Evolutionary conservation across 1,284 basidiomycete species (phyloP).

Genomic region (Sanghuangporus sanghuang): DNA sequence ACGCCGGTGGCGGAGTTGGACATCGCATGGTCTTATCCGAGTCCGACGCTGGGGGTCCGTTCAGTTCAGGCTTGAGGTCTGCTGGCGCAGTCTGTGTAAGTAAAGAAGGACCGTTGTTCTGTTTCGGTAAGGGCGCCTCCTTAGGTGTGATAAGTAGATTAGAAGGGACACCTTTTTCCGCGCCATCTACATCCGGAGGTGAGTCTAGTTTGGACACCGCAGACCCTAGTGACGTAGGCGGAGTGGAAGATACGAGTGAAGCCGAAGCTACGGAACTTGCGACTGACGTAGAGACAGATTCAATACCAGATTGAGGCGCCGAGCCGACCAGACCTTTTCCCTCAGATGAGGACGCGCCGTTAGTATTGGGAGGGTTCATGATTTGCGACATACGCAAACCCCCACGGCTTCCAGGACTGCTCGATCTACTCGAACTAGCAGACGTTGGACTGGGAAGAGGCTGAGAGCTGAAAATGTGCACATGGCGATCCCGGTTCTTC

Average conservation of each 20-base stretch:
- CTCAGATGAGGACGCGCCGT: not conserved
- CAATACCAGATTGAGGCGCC: slow-evolving; percentile 7
- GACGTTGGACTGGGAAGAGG: slow-evolving; percentile 44
- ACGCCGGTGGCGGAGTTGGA: slow-evolving; percentile 24
- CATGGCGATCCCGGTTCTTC: slow-evolving; percentile 52
- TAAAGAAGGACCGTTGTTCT: slow-evolving; percentile 44
- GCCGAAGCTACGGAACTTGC: slow-evolving; percentile 23
- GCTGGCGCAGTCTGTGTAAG: slow-evolving; percentile 61
- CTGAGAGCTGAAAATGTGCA: slow-evolving; percentile 76
- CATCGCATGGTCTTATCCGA: slow-evolving; percentile 7
- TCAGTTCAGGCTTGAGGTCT: slow-evolving; percentile 24
- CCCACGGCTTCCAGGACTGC: slow-evolving; percentile 30
- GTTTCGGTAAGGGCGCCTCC: slow-evolving; percentile 10
- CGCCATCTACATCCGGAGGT: not conserved
- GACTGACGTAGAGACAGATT: slow-evolving; percentile 8
- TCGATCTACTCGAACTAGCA: slow-evolving; percentile 50
- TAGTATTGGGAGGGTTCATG: slow-evolving; percentile 7
- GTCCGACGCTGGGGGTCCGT: slow-evolving; percentile 25
- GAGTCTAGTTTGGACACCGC: slow-evolving; percentile 23
- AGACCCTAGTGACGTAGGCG: slow-evolving; percentile 31
- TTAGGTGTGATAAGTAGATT: slow-evolving; percentile 14
- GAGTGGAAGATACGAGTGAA: slow-evolving; percentile 22
- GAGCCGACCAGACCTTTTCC: slow-evolving; percentile 6
- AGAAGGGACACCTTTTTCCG: slow-evolving; percentile 8
- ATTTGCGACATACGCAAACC: slow-evolving; percentile 32